phyloP scores from a whole-genome alignment of 2,329 filamentous ascomycete species.

The Dothistroma pini region DNA sequence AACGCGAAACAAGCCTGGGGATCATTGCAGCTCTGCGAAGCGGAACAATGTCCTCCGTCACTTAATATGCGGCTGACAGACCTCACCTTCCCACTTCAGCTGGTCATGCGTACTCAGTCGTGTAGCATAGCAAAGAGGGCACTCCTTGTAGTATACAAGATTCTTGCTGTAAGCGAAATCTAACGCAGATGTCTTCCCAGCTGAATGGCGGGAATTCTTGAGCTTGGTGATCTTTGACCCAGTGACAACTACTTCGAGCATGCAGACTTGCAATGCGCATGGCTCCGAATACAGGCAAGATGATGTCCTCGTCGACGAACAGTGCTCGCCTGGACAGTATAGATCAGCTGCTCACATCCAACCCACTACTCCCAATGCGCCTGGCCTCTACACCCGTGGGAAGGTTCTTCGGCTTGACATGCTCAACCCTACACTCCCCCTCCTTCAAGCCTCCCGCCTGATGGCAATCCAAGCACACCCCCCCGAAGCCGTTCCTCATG shows the following conservation, averaged over 20 bases:
- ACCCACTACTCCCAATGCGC: not conserved
- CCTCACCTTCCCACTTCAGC: too few species aligned
- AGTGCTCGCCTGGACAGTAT: not conserved
- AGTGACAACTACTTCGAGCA: not conserved
- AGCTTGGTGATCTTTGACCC: not conserved
- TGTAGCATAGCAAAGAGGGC: too few species aligned
- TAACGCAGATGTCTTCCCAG: not conserved
- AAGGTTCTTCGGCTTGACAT: constrained; percentile 20
- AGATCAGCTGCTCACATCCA: not conserved
- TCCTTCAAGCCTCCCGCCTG: constrained; percentile 18
- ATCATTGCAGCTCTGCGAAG: not conserved
- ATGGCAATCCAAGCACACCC: constrained; percentile 33
- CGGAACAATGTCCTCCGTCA: not conserved
- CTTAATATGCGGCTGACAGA: not conserved
- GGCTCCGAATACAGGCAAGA: not conserved
- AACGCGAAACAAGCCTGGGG: not conserved
- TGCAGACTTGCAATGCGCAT: not conserved
- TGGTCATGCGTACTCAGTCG: too few species aligned
- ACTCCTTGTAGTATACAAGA: too few species aligned
- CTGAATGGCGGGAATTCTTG: not conserved
- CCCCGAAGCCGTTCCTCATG: constrained; percentile 31
- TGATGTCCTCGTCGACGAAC: not conserved
- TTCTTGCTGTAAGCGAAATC: not conserved
- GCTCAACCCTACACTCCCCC: constrained; percentile 29
- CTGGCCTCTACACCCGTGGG: not conserved